Evolutionary conservation across 768 basidiomycete genomes (phyloP).

Genomic region (Guyanaporus albipodus): DNA sequence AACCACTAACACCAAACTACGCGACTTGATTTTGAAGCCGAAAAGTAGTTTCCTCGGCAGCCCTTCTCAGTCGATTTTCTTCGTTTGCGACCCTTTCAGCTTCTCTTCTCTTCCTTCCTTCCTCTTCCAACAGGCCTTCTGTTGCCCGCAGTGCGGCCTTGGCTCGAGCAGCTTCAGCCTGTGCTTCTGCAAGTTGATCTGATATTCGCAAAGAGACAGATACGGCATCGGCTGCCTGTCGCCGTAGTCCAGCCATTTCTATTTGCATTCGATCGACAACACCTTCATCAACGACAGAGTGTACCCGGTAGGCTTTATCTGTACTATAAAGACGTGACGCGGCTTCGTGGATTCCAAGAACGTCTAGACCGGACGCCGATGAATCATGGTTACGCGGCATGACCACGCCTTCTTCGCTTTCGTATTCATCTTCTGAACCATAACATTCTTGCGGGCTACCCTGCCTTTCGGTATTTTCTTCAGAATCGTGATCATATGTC

Average conservation of each 20-base stretch:
- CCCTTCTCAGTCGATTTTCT: constrained; percentile 42
- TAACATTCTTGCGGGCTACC: constrained; percentile 38
- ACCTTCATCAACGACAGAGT: constrained; percentile 36
- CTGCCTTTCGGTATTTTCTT: constrained; percentile 37
- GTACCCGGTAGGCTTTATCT: constrained; percentile 25
- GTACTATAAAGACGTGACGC: constrained; percentile 43
- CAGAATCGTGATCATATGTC: constrained; percentile 31
- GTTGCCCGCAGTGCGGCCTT: constrained; percentile 50
- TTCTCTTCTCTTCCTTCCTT: constrained; percentile 52
- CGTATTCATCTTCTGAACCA: constrained; percentile 51
- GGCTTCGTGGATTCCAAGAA: constrained; percentile 31
- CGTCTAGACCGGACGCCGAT: constrained; percentile 36
- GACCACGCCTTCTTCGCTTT: constrained; percentile 65
- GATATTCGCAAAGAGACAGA: constrained; percentile 61
- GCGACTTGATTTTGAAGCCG: constrained; percentile 29
- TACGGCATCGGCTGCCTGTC: constrained; percentile 66
- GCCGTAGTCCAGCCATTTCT: constrained; percentile 60
- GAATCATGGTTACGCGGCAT: constrained; percentile 43
- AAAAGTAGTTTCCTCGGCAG: constrained; percentile 49
- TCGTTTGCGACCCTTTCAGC: constrained; percentile 52
- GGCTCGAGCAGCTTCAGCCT: constrained; percentile 55
- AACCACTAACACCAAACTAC: background rate
- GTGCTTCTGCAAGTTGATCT: constrained; percentile 64
- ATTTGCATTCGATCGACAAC: constrained; percentile 60
- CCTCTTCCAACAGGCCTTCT: constrained; percentile 60